Percentiles rank a stretch among this genome's conserved stretches.
Conservation (phyloP, 2,329 filamentous ascomycete species). For the Pseudohalonectria lignicola region DNA sequence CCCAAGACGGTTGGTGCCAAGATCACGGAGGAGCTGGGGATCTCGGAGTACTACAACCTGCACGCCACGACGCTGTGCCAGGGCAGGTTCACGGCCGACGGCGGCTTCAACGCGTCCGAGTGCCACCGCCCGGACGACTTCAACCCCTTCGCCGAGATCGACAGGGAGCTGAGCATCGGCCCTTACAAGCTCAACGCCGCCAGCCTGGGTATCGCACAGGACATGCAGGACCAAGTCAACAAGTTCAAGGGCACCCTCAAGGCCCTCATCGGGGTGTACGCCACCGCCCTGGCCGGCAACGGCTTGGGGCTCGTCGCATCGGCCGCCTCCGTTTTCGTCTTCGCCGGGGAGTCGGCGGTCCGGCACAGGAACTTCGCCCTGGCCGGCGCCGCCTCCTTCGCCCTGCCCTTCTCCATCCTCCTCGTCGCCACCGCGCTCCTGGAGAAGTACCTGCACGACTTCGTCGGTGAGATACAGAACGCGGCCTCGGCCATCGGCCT, state of each 20-base stretch:
- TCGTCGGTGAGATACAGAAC: constrained; percentile 9
- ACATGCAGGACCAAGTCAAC: constrained; percentile 35
- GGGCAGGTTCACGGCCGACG: constrained; percentile 15
- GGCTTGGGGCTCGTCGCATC: constrained; percentile 30
- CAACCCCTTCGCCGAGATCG: constrained; percentile 35
- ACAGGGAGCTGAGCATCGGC: constrained; percentile 34
- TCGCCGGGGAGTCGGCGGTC: too few relatives aligned
- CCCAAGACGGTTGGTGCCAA: constrained; percentile 9
- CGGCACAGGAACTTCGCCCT: constrained; percentile 6
- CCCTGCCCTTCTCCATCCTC: constrained; percentile 16
- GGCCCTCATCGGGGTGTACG: constrained; percentile 37
- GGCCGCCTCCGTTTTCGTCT: constrained; percentile 23
- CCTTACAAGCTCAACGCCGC: constrained; percentile 32
- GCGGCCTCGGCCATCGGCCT: constrained; percentile 30
- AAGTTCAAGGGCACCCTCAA: constrained; percentile 37
- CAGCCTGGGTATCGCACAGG: constrained; percentile 29
- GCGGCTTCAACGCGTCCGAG: constrained; percentile 12
- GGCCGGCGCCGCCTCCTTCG: constrained; percentile 10
- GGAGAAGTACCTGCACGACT: constrained; percentile 3
- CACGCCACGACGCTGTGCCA: constrained; percentile 19
- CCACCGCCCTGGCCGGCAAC: constrained; percentile 28
- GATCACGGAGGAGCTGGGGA: constrained; percentile 15
- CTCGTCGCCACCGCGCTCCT: constrained; percentile 6
- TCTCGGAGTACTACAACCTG: constrained; percentile 21
- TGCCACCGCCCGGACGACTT: constrained; percentile 13